phyloP scores from a whole-genome alignment of 495 filamentous ascomycete species.

The Sabuloglossum arenarium region DNA sequence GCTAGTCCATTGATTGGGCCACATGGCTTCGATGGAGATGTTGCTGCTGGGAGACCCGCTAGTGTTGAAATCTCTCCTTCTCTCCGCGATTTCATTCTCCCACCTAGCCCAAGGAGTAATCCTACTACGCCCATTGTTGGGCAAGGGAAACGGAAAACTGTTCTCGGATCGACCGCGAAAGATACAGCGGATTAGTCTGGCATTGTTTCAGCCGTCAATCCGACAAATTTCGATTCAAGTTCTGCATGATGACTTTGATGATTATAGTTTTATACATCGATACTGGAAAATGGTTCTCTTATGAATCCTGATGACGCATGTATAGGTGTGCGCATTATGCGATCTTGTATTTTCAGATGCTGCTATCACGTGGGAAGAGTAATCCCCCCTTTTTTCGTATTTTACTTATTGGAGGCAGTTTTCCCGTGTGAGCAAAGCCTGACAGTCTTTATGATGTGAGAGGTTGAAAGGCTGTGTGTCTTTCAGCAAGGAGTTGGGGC shows the following conservation, averaged over 20 bases:
- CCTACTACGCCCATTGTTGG: slow-evolving; percentile 10
- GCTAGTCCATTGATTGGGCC: slow-evolving; percentile 29
- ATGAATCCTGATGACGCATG: not conserved
- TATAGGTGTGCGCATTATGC: not conserved
- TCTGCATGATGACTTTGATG: not conserved
- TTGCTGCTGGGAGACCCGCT: slow-evolving; percentile 11
- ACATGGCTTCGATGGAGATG: slow-evolving; percentile 25
- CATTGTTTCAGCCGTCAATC: not conserved
- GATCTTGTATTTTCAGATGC: not conserved
- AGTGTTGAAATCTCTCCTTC: slow-evolving; percentile 29
- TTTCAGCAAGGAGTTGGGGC: not conserved
- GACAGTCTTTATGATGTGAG: not conserved
- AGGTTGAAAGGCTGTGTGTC: not conserved
- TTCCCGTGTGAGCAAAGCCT: not conserved
- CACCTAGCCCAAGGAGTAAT: slow-evolving; percentile 24
- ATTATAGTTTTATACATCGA: not conserved
- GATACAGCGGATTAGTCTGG: not conserved
- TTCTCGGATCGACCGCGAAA: not conserved
- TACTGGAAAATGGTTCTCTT: not conserved
- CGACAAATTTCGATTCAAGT: not conserved
- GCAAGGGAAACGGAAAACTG: slow-evolving; percentile 14
- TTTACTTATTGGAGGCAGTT: not conserved
- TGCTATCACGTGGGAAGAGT: not conserved
- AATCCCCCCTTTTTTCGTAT: not conserved
- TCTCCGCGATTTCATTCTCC: slow-evolving; percentile 35